A percentile compares a stretch with the other conserved stretches of the same genome.
Conservation (phyloP, 2,329 filamentous ascomycete species). For the Diaporthe batatas region DNA sequence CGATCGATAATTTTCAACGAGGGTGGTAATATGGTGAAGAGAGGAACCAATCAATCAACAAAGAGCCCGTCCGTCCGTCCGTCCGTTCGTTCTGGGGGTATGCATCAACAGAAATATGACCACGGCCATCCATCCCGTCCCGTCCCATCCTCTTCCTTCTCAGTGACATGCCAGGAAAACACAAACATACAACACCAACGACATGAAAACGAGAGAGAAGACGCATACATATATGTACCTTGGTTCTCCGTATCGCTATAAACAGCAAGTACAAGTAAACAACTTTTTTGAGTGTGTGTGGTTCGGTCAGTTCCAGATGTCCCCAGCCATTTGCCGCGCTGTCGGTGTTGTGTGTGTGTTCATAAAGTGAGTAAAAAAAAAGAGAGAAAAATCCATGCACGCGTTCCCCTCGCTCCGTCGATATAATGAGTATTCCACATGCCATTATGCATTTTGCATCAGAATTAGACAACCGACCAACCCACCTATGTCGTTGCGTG, state of each 20-base stretch:
- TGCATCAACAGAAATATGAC: slow-evolving; percentile 10
- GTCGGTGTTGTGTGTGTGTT: neutral
- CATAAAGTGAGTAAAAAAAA: neutral
- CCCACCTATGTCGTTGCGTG: neutral
- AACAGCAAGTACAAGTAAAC: slow-evolving; percentile 5
- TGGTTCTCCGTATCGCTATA: slow-evolving; percentile 10
- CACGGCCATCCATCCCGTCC: neutral
- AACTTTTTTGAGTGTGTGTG: slow-evolving; percentile 14
- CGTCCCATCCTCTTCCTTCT: neutral
- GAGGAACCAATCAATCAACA: neutral
- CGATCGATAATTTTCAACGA: neutral
- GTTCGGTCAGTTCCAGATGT: slow-evolving; percentile 9
- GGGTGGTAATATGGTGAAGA: neutral
- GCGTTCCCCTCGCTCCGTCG: neutral
- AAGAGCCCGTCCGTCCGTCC: neutral
- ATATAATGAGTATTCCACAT: slow-evolving; percentile 3
- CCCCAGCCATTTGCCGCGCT: slow-evolving; percentile 5
- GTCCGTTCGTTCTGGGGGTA: slow-evolving; percentile 16
- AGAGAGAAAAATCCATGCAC: neutral
- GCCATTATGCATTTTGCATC: slow-evolving; percentile 23
- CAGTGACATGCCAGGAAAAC: neutral
- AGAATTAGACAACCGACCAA: slow-evolving; percentile 6
- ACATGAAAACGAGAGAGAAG: neutral
- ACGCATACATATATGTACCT: slow-evolving; percentile 32
- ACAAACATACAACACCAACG: neutral